Evolutionary conservation across 2,329 filamentous ascomycete genomes (phyloP).

Genomic region (Hymenoscyphus infarciens): DNA sequence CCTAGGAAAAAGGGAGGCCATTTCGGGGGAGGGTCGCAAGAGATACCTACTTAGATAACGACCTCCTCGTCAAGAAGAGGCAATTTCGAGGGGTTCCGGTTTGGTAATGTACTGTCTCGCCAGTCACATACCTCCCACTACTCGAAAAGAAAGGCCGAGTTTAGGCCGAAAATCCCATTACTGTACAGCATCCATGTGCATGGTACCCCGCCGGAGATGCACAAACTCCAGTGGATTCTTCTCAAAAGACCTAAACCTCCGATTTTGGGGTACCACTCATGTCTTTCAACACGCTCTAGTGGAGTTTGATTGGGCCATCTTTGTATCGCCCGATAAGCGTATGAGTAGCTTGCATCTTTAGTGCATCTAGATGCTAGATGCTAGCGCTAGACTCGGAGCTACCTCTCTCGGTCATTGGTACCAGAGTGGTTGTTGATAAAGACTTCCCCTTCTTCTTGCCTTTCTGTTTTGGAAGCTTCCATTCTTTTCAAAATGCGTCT

Average conservation of each 20-base stretch:
- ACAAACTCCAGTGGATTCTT: background rate
- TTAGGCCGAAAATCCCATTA: background rate
- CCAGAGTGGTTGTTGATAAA: background rate
- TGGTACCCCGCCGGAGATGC: background rate
- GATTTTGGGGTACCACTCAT: background rate
- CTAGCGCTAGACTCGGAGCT: background rate
- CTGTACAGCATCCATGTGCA: background rate
- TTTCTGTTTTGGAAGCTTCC: constrained; percentile 3
- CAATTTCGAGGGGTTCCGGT: too few relatives aligned
- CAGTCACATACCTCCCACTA: too few relatives aligned
- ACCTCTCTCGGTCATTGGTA: background rate
- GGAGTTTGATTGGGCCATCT: background rate
- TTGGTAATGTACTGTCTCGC: too few relatives aligned
- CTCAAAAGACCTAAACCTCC: background rate
- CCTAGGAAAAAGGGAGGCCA: too few relatives aligned
- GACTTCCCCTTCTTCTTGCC: background rate
- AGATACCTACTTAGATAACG: too few relatives aligned
- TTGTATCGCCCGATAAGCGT: background rate
- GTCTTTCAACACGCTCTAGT: background rate
- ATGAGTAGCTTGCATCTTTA: background rate
- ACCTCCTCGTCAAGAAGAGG: too few relatives aligned
- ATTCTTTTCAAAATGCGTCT: background rate
- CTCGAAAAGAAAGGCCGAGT: too few relatives aligned
- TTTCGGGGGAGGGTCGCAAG: too few relatives aligned
- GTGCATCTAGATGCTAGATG: background rate